Conservation (phyloP, 495 filamentous ascomycete species). For the Penicillium chermesinum region DNA sequence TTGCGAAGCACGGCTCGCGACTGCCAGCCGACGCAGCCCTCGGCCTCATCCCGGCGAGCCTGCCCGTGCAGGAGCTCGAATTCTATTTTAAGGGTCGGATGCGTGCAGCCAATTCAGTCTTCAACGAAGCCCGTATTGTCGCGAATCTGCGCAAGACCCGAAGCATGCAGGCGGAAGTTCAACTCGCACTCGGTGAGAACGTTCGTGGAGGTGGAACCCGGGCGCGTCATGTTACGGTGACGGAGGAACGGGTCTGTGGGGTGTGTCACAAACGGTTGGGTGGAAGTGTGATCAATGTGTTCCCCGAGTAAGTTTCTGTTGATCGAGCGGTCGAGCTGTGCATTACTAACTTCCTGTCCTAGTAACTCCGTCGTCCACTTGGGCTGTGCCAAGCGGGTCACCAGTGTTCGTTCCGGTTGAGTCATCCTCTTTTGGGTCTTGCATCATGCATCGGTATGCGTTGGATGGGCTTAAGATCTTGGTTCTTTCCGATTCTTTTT, state of each 20-base stretch:
- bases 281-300: conserved; percentile 76
- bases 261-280: conserved; percentile 92
- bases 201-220: conserved; percentile 47
- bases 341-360: conserved; percentile 18
- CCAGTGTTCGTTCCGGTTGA: conserved; percentile 18
- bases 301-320: conserved; percentile 52
- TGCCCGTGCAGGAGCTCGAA: conserved; percentile 75
- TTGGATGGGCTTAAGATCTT: not conserved
- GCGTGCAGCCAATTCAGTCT: conserved; percentile 72
- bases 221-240: conserved; percentile 71
- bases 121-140: conserved; percentile 74
- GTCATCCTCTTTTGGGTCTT: not conserved
- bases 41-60: conserved; percentile 71
- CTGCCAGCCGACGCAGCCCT: conserved; percentile 82
- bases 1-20: conserved; percentile 86
- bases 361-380: conserved; percentile 74
- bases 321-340: not conserved
- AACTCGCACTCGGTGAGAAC: conserved; percentile 62
- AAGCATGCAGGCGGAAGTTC: conserved; percentile 64
- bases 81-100: conserved; percentile 91
- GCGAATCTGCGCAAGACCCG: conserved; percentile 68
- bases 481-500: conserved; percentile 12
- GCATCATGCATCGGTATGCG: not conserved
- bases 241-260: conserved; percentile 81
- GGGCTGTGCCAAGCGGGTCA: conserved; percentile 59